Evolutionary conservation across 139 green algal genomes (phyloP), one percentile per base, ranked within the genome.

Genomic region (Microglena sp.): DNA sequence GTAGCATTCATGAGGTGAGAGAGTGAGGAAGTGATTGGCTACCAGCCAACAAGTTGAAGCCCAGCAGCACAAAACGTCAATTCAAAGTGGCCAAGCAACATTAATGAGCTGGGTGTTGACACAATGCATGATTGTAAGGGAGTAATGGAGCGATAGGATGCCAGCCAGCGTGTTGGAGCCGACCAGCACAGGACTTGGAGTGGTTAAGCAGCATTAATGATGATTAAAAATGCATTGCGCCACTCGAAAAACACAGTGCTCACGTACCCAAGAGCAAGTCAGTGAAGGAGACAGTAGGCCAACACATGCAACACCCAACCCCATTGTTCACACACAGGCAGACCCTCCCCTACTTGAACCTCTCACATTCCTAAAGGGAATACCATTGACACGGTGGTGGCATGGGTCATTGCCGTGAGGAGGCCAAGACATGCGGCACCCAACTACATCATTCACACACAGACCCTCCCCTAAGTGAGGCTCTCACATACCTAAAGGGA

Each of bases 371-470:
- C 86, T 21, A 94, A 75, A 45, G 90, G 46, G 22, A 92, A 77
- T 33, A 78, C 26, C 72, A 78, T 78, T 55, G 56, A 69, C 33
- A 78, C 69, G 4, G 77, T 86, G 46, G 92, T 84, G 45, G 79
- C 82, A 66, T 95, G 88, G 0, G 88, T 95, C 66, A 88, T 68
- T 3, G 86, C 83, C 85, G 93, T 92, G 81, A 93, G 86, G 6
- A 88, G 44, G 0, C 86, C 88, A 33, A 95, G 73, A 27, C 83
- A 72, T 7, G 68, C 31, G 3, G 77, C 67, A 1, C 86, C 87
- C 43, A 77, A 35, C 3, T 86, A 78, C 86, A 92, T 90, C 64
- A 84, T 86, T 86, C n/a, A n/a, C n/a, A 75, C 59, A n/a, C n/a
- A n/a, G n/a, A 33, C 5, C n/a, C 11, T 24, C 11, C 11, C 40